Percentiles rank a stretch among this genome's conserved stretches.
phyloP scores from a whole-genome alignment of 148 eudicot genomes.

The Diospyros kaki region DNA sequence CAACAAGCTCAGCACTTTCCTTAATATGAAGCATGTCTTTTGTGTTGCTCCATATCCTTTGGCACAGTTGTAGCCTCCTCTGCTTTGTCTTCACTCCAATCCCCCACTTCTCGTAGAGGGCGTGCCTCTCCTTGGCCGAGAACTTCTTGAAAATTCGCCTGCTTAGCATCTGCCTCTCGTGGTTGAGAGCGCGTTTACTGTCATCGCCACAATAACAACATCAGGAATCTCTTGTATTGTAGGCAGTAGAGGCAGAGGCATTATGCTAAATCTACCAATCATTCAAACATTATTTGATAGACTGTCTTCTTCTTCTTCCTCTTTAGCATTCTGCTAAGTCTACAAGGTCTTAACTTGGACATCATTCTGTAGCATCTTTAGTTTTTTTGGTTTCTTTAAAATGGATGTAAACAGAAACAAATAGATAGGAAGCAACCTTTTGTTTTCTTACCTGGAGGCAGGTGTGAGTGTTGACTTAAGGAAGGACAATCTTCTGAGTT shows the following conservation, averaged over 20 bases:
- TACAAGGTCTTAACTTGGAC: too few relatives aligned
- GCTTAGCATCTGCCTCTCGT: slow-evolving; percentile 72
- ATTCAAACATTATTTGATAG: too few relatives aligned
- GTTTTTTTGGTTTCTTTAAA: too few relatives aligned
- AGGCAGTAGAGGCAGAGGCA: background rate
- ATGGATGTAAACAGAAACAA: too few relatives aligned
- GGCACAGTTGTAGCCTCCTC: slow-evolving; percentile 62
- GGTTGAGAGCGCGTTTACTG: slow-evolving; percentile 59
- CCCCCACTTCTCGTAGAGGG: slow-evolving; percentile 68
- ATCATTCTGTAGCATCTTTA: too few relatives aligned
- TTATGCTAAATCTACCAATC: background rate
- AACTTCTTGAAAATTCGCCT: slow-evolving; percentile 61
- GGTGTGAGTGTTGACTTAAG: slow-evolving; percentile 52
- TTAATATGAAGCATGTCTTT: slow-evolving; percentile 61
- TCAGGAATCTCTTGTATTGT: background rate
- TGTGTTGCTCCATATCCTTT: slow-evolving; percentile 54
- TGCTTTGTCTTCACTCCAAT: slow-evolving; percentile 60
- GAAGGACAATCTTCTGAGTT: slow-evolving; percentile 73
- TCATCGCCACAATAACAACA: background rate
- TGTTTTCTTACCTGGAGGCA: slow-evolving; percentile 41
- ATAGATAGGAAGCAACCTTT: too few relatives aligned
- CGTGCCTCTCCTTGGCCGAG: slow-evolving; percentile 55
- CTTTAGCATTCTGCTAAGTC: too few relatives aligned
- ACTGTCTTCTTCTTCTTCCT: too few relatives aligned
- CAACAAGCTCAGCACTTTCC: slow-evolving; percentile 76